Evolutionary conservation across 1,284 basidiomycete genomes (phyloP).

Genomic region (Omphalotus olearius): DNA sequence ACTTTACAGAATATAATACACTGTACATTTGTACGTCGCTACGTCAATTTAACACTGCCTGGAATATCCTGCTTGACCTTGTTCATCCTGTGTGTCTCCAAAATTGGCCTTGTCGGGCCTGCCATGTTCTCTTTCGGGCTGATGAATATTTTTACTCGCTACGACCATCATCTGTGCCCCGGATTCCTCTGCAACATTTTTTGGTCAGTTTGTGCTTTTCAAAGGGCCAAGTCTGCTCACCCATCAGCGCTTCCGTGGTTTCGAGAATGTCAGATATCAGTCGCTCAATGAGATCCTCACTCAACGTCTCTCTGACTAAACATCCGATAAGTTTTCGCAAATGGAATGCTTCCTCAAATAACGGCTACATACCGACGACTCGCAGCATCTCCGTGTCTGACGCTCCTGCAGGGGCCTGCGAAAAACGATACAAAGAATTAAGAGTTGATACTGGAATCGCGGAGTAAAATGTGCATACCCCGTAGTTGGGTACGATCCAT

Average conservation of each 20-base stretch:
- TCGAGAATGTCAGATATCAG: constrained; percentile 41
- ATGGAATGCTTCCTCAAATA: neutral
- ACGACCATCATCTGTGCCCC: constrained; percentile 8
- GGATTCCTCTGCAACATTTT: constrained; percentile 1
- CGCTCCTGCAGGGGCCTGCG: constrained; percentile 44
- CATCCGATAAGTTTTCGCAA: constrained; percentile 19
- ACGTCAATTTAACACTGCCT: constrained; percentile 28
- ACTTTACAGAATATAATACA: no score
- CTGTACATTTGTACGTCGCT: neutral
- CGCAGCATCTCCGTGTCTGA: constrained; percentile 57
- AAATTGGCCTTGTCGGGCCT: constrained; percentile 34
- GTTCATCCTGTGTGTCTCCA: constrained; percentile 19
- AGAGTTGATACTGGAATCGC: neutral
- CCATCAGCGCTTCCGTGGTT: constrained; percentile 34
- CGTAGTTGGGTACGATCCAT: constrained; percentile 66
- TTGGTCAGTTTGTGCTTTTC: neutral
- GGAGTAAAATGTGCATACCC: constrained; percentile 20
- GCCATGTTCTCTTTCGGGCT: constrained; percentile 32
- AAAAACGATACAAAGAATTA: neutral
- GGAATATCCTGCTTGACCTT: constrained; percentile 29
- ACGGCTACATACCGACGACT: constrained; percentile 41
- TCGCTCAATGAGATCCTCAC: constrained; percentile 41
- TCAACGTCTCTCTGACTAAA: constrained; percentile 48
- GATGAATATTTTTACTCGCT: constrained; percentile 17
- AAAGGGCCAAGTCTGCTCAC: constrained; percentile 18